Conservation (phyloP, 2,329 filamentous ascomycete species). For the Mycosphaerella sp. region DNA sequence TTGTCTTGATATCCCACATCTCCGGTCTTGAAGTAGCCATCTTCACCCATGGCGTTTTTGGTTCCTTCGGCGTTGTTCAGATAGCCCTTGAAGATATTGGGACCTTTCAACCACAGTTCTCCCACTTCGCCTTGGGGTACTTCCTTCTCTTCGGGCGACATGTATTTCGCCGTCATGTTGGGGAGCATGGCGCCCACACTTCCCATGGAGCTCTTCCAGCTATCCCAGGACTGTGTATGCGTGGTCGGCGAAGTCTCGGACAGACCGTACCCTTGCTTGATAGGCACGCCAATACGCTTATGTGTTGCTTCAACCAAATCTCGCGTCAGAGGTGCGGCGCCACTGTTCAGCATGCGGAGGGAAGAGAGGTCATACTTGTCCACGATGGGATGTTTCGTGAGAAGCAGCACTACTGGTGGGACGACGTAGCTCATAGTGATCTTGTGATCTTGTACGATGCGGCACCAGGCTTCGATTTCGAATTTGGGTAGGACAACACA, state of each 20-base stretch:
- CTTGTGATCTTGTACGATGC: constrained; percentile 64
- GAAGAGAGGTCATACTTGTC: constrained; percentile 73
- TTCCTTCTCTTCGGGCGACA: constrained; percentile 55
- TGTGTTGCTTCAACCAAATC: constrained; percentile 75
- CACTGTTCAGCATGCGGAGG: constrained; percentile 78
- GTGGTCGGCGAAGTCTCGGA: constrained; percentile 80
- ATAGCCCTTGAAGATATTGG: constrained; percentile 87
- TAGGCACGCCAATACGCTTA: constrained; percentile 64
- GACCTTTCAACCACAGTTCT: constrained; percentile 61
- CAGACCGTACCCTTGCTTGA: constrained; percentile 91
- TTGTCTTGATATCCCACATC: constrained; percentile 74
- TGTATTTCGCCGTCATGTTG: constrained; percentile 75
- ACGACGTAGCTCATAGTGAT: constrained; percentile 78
- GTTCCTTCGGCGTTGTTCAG: constrained; percentile 67
- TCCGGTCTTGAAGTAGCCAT: constrained; percentile 84
- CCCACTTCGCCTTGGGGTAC: constrained; percentile 83
- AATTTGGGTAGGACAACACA: constrained; percentile 72
- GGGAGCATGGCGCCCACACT: constrained; percentile 71
- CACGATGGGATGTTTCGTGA: constrained; percentile 73
- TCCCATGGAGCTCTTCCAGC: constrained; percentile 71
- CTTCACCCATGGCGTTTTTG: constrained; percentile 61
- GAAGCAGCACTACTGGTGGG: constrained; percentile 72
- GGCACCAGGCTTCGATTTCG: constrained; percentile 72
- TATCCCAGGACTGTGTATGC: constrained; percentile 62
- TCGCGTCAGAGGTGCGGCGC: constrained; percentile 74